These are phyloP conservation scores for Flaveria linearis DNA, from an alignment of 129 eudicot species.

Conservation along the genomic window DNA sequence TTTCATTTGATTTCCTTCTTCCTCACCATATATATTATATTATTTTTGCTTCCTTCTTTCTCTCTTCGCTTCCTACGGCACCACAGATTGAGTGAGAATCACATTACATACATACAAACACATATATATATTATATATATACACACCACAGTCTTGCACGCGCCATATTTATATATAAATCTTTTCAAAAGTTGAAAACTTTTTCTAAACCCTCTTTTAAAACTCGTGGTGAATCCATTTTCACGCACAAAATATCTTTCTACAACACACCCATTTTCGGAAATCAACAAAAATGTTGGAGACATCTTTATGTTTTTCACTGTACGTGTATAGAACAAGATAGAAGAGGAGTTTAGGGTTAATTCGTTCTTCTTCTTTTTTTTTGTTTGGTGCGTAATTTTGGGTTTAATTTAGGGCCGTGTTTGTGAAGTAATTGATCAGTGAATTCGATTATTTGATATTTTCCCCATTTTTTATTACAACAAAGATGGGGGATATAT, in stretches of 20 bases:
- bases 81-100: neutral
- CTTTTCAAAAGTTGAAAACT: neutral
- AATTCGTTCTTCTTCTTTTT: neutral
- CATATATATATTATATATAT: neutral
- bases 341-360: slow-evolving; percentile 12
- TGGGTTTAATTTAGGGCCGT: slow-evolving; percentile 17
- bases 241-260: slow-evolving; percentile 24
- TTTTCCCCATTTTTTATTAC: slow-evolving; percentile 36
- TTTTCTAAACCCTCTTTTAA: slow-evolving; percentile 24
- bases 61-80: too few species aligned
- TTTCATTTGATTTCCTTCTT: neutral
- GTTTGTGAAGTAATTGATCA: slow-evolving; percentile 22
- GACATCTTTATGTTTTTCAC: neutral
- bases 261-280: slow-evolving; percentile 18
- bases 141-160: neutral
- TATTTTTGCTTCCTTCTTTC: too few species aligned
- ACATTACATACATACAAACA: neutral
- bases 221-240: slow-evolving; percentile 33
- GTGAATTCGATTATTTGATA: slow-evolving; percentile 15
- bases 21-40: too few species aligned
- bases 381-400: neutral
- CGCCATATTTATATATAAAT: neutral
- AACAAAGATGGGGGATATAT: slow-evolving; percentile 52
- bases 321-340: too few species aligned
- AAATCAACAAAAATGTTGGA: slow-evolving; percentile 34